Base-by-base conservation (phyloP, 129 eudicot species). In the Escallonia rubra region DNA sequence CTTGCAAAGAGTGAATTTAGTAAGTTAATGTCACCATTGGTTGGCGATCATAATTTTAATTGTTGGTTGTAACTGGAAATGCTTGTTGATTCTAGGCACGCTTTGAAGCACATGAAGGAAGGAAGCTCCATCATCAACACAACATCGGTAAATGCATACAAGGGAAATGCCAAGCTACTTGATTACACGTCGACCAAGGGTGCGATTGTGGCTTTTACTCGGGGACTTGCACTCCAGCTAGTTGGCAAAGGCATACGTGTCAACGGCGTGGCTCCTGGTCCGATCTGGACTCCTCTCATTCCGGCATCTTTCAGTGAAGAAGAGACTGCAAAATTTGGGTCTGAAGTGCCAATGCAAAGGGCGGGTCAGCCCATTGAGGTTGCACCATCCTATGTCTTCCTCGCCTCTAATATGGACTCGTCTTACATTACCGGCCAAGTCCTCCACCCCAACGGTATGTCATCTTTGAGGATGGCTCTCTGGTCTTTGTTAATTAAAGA, bases 251-350 rank as follows among this genome's bases (percentile, higher is more conserved):
- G 92, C 0, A 93, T 89, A 4, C 79, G 98, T 0, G 98, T 93
- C 0, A 93, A 93, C 8, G 98, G 95, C 0, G 96, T 93, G 10
- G 98, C 98, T 0, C 98, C 96, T 0, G 98, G 98, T 0, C 98
- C 98, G 0, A 75, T 92, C 3, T 93, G 98, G 98, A 93, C 98
- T 0, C 98, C 98, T 0, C 65, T 93, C 64, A 93, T 89, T 39
- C 96, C 95, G 2, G 76, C 98, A 2, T 89, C 98, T 0, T 86
- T 89, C 52, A 47, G 58, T 2, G 88, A 82, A 63, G 95, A 93
- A 7, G 79, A 93, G 64, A 70, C 75, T 2, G 68, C 71, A 0
- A 72, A 44, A 6, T 93, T 93, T 2, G 98, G 98, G 52, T 58
- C 75, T 0, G 80, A 93, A 67, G 90, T 86, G 63, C 95, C 96